Evolutionary conservation across 768 basidiomycete species (phyloP).

Genomic region (Strobilomyces dryophilus): DNA sequence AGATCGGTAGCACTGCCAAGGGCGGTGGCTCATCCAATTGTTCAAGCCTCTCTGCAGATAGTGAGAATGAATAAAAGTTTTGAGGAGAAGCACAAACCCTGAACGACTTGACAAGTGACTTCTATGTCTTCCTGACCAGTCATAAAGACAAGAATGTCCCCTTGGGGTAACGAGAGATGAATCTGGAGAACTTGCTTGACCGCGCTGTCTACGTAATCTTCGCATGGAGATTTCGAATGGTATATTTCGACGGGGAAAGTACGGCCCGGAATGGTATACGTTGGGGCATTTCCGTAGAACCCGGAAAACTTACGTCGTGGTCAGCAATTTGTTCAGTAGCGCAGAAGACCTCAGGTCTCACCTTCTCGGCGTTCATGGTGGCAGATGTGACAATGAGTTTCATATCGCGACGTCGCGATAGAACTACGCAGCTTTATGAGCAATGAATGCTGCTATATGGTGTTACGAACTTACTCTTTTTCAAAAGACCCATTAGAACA

Average conservation of each 20-base stretch:
- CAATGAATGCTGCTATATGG: not conserved
- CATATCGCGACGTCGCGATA: slow-evolving; percentile 87
- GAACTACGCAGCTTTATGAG: slow-evolving; percentile 40
- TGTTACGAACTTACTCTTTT: slow-evolving; percentile 67
- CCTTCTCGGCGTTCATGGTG: slow-evolving; percentile 99
- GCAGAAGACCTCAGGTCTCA: slow-evolving; percentile 24
- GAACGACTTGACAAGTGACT: slow-evolving; percentile 89
- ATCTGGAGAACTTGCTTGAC: slow-evolving; percentile 99
- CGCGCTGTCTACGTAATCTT: slow-evolving; percentile 97
- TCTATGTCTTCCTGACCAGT: slow-evolving; percentile 99
- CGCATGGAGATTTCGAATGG: slow-evolving; percentile 96
- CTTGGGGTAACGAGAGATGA: slow-evolving; percentile 86
- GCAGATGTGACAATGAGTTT: slow-evolving; percentile 98
- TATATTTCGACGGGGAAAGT: slow-evolving; percentile 98
- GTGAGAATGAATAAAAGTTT: not conserved
- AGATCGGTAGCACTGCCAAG: slow-evolving; percentile 92
- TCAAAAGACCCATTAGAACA: slow-evolving; percentile 93
- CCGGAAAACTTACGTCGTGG: slow-evolving; percentile 72
- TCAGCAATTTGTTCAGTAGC: not conserved
- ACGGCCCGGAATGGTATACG: slow-evolving; percentile 89
- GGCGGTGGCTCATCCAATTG: slow-evolving; percentile 90
- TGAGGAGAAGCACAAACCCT: slow-evolving; percentile 48
- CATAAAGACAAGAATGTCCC: slow-evolving; percentile 98
- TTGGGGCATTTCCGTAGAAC: slow-evolving; percentile 94
- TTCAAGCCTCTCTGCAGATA: slow-evolving; percentile 69